These are phyloP conservation scores for Eimeria nieschulzi DNA, from an alignment of 169 alveolate species.

Conservation along the genomic window DNA sequence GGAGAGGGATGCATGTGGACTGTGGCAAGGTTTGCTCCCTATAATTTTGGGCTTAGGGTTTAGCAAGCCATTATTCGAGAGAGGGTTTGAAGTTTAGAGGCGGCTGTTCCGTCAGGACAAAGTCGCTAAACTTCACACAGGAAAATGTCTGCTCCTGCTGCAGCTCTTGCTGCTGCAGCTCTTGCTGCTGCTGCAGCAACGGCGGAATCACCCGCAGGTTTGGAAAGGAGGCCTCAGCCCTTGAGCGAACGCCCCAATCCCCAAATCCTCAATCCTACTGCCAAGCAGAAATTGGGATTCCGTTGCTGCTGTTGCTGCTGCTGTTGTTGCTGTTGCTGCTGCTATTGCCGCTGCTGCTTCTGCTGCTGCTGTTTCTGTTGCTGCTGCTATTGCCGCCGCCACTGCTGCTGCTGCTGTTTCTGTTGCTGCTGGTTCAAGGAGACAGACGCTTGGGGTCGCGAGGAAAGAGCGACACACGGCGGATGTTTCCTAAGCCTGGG, in stretches of 20 bases:
- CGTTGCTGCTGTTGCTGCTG: background rate
- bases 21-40: too few species aligned
- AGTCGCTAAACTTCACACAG: background rate
- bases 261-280: background rate
- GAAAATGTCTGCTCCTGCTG: background rate
- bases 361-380: too few species aligned
- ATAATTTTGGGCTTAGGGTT: too few species aligned
- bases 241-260: background rate
- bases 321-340: background rate
- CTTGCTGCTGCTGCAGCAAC: background rate
- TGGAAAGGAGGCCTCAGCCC: too few species aligned
- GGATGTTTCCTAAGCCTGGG: slow-evolving; percentile 95
- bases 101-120: background rate
- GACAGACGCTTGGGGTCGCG: slow-evolving; percentile 98
- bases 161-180: background rate
- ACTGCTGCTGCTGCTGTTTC: too few species aligned
- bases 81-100: background rate
- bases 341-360: too few species aligned
- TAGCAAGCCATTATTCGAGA: too few species aligned
- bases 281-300: background rate
- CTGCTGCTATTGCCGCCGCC: too few species aligned
- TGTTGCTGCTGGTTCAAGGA: slow-evolving; percentile 83
- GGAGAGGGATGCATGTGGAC: too few species aligned
- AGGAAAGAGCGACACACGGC: slow-evolving; percentile 98
- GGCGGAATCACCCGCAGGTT: too few species aligned